phyloP scores from a whole-genome alignment of 176 grass and related monocot genomes.

The Oryza rufipogon region DNA sequence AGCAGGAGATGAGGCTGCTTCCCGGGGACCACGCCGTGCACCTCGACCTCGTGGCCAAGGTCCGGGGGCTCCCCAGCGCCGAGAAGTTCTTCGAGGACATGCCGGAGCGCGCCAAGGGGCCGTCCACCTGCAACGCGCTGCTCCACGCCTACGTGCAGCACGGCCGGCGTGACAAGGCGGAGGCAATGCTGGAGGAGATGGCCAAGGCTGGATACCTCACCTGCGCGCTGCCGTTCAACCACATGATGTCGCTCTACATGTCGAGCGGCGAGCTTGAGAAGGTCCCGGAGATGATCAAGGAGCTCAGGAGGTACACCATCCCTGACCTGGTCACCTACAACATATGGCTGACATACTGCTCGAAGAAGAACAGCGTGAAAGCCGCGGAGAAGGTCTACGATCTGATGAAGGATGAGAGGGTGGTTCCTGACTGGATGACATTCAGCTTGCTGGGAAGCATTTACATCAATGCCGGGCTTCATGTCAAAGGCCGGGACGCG shows the following conservation, averaged over 20 bases:
- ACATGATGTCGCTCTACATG: conserved; percentile 91
- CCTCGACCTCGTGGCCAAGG: conserved; percentile 83
- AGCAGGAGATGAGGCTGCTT: conserved; percentile 67
- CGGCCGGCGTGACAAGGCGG: conserved; percentile 54
- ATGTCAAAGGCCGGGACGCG: conserved; percentile 57
- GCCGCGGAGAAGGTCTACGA: conserved; percentile 53
- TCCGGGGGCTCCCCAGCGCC: conserved; percentile 65
- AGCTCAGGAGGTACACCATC: conserved; percentile 59
- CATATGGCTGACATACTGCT: conserved; percentile 72
- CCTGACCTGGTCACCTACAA: conserved; percentile 80
- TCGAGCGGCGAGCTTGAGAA: conserved; percentile 50
- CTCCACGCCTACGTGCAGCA: conserved; percentile 74
- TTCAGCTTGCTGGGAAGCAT: conserved; percentile 76
- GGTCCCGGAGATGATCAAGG: conserved; percentile 62
- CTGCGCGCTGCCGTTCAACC: conserved; percentile 72
- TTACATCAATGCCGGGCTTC: conserved; percentile 59
- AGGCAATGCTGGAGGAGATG: conserved; percentile 83
- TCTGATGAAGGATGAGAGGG: conserved; percentile 60
- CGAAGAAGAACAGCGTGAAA: conserved; percentile 59
- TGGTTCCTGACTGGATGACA: conserved; percentile 74
- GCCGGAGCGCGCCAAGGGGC: conserved; percentile 75
- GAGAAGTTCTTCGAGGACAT: conserved; percentile 94
- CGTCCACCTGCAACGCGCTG: conserved; percentile 66
- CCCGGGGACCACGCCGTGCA: conserved; percentile 87
- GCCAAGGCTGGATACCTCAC: conserved; percentile 52